Conservation (phyloP, 2,329 filamentous ascomycete genomes). For the Neonectria coccinea region DNA sequence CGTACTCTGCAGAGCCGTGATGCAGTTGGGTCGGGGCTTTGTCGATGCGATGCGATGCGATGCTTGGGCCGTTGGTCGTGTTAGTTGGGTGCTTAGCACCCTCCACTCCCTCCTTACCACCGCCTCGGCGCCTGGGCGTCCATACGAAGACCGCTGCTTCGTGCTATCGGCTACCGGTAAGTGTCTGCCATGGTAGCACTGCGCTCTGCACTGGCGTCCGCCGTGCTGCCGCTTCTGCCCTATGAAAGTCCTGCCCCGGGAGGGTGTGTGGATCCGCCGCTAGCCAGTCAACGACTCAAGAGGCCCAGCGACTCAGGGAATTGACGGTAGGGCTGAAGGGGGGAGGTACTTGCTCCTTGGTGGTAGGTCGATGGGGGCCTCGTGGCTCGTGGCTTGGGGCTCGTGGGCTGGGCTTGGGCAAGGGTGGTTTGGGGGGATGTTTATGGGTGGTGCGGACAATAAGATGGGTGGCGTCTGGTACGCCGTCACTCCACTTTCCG, state of each 20-base stretch:
- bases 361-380: constrained; percentile 4
- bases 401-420: neutral
- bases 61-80: neutral
- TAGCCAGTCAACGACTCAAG: constrained; percentile 11
- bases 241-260: constrained; percentile 22
- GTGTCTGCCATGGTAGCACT: neutral
- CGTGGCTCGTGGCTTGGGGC: neutral
- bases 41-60: too few relatives aligned
- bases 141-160: neutral
- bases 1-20: neutral
- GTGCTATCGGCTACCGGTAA: neutral
- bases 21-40: neutral
- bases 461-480: constrained; percentile 9
- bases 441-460: too few relatives aligned
- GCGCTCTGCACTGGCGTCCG: neutral
- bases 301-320: constrained; percentile 9
- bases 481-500: constrained; percentile 18
- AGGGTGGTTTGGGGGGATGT: neutral
- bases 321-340: constrained; percentile 25
- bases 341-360: neutral
- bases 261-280: constrained; percentile 18
- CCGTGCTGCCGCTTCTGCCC: constrained; percentile 14
- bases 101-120: neutral
- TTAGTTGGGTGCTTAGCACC: neutral
- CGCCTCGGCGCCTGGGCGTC: neutral